A percentile compares a stretch with the other conserved stretches of the same genome.
phyloP scores from a whole-genome alignment of 2,329 filamentous ascomycete species.

The Tolypocladium album region DNA sequence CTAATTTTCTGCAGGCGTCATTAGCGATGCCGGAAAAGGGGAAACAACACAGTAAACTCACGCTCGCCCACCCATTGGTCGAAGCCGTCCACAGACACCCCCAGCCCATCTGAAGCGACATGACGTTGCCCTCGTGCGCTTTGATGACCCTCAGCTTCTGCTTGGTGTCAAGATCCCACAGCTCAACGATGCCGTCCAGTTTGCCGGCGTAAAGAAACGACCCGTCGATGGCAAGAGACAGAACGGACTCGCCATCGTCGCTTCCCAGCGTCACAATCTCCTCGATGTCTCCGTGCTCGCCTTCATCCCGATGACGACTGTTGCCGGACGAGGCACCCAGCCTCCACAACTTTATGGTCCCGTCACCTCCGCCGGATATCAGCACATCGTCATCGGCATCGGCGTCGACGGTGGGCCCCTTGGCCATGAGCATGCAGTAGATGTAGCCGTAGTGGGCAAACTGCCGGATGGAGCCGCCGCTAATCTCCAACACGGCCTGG shows the following conservation, averaged over 20 bases:
- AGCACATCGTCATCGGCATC: slow-evolving; percentile 69
- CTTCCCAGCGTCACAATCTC: slow-evolving; percentile 57
- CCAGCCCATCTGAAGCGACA: slow-evolving; percentile 76
- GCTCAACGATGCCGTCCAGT: slow-evolving; percentile 75
- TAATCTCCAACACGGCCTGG: slow-evolving; percentile 62
- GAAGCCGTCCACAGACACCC: slow-evolving; percentile 80
- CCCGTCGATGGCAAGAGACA: slow-evolving; percentile 78
- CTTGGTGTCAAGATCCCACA: slow-evolving; percentile 93
- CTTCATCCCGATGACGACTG: slow-evolving; percentile 23
- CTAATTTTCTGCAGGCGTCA: slow-evolving; percentile 45
- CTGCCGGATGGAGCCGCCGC: slow-evolving; percentile 66
- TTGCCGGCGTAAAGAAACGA: slow-evolving; percentile 90
- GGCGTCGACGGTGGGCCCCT: slow-evolving; percentile 54
- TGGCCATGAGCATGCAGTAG: slow-evolving; percentile 86
- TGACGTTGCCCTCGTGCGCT: slow-evolving; percentile 69
- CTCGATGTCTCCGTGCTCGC: slow-evolving; percentile 48
- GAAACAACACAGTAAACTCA: slow-evolving; percentile 29
- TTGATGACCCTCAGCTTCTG: slow-evolving; percentile 84
- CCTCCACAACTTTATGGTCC: slow-evolving; percentile 88
- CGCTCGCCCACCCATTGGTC: slow-evolving; percentile 78
- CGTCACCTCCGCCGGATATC: slow-evolving; percentile 86
- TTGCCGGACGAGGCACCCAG: slow-evolving; percentile 27
- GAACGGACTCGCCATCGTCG: slow-evolving; percentile 51
- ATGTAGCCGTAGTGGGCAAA: slow-evolving; percentile 95
- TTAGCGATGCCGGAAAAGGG: rapidly evolving